phyloP scores from a whole-genome alignment of 2,329 filamentous ascomycete species.

The Pseudonectria foliicola region DNA sequence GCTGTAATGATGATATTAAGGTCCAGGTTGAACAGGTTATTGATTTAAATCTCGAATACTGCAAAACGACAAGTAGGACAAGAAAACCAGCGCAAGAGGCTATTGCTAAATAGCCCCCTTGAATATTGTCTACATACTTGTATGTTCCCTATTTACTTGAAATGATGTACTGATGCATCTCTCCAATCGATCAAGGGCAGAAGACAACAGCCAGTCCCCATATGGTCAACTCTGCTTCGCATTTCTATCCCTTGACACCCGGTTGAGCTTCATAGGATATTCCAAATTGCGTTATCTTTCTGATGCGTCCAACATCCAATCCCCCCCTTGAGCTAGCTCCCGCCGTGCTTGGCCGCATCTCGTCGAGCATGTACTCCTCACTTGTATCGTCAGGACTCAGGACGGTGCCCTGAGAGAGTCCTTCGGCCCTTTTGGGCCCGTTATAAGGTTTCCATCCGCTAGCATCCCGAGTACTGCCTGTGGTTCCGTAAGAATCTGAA shows the following conservation, averaged over 20 bases:
- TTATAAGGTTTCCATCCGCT: conserved; percentile 27
- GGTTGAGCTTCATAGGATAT: conserved; percentile 25
- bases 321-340: conserved; percentile 4
- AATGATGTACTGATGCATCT: too few relatives aligned
- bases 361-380: conserved; percentile 28
- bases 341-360: conserved; percentile 7
- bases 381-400: conserved; percentile 23
- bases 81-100: too few relatives aligned
- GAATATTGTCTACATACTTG: too few relatives aligned
- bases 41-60: too few relatives aligned
- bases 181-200: too few relatives aligned
- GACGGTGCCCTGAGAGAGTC: conserved; percentile 20
- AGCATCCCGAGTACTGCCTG: conserved; percentile 5
- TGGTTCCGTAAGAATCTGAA: conserved; percentile 1
- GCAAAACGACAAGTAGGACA: too few relatives aligned
- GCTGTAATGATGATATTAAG: too few relatives aligned
- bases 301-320: conserved; percentile 21
- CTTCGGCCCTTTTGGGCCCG: conserved; percentile 23
- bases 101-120: too few relatives aligned
- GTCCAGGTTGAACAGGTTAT: too few relatives aligned
- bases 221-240: too few relatives aligned
- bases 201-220: too few relatives aligned
- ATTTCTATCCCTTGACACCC: conserved; percentile 2
- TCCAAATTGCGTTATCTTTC: conserved; percentile 30
- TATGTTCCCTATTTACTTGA: too few relatives aligned